Conservation (phyloP, 768 basidiomycete species). For the Ramaria rubella region DNA sequence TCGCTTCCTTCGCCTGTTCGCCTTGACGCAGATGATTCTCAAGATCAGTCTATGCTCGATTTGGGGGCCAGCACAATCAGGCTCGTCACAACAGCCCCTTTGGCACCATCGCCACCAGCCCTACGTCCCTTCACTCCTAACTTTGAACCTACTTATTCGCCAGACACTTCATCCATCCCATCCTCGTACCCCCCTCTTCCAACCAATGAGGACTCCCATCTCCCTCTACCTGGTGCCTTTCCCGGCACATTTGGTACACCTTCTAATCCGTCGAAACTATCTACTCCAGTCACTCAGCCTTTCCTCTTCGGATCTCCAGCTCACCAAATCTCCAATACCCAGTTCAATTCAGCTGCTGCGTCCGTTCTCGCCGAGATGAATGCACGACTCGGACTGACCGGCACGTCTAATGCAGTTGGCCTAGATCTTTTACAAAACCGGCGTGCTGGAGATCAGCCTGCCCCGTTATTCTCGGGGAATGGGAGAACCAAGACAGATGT, state of each 20-base stretch:
- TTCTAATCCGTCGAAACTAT: slow-evolving; percentile 13
- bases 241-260: slow-evolving; percentile 12
- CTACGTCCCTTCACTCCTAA: slow-evolving; percentile 43
- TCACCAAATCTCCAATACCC: slow-evolving; percentile 53
- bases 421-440: slow-evolving; percentile 37
- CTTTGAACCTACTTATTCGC: slow-evolving; percentile 57
- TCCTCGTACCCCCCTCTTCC: slow-evolving; percentile 34
- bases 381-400: slow-evolving; percentile 52
- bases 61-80: slow-evolving; percentile 32
- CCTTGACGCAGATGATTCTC: slow-evolving; percentile 1
- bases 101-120: background rate
- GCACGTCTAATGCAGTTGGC: slow-evolving; percentile 41
- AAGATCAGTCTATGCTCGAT: slow-evolving; percentile 10
- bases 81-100: slow-evolving; percentile 28
- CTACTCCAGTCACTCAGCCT: slow-evolving; percentile 26
- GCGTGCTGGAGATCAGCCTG: background rate
- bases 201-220: slow-evolving; percentile 38
- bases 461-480: background rate
- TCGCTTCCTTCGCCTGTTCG: slow-evolving; percentile 1
- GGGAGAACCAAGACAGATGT: background rate
- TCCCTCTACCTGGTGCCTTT: slow-evolving; percentile 21
- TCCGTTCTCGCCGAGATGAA: slow-evolving; percentile 81
- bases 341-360: slow-evolving; percentile 61
- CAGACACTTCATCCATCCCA: slow-evolving; percentile 59
- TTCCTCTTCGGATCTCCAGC: slow-evolving; percentile 78